phyloP scores from a whole-genome alignment of 306 rosid species.

The Acacia melanoxylon region DNA sequence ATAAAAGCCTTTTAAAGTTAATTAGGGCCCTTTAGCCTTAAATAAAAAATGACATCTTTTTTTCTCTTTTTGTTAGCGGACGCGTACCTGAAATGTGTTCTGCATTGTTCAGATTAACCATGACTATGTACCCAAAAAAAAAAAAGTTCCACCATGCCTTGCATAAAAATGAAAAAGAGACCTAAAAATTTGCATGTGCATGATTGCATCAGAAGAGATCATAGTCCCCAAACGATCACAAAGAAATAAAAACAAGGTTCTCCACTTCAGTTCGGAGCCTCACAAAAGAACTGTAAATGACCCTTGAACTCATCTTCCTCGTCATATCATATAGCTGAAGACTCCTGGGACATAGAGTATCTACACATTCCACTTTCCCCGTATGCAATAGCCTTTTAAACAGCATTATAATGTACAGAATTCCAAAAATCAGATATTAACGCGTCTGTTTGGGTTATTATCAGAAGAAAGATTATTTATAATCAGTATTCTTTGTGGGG shows the following conservation, averaged over 20 bases:
- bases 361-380: too few relatives aligned
- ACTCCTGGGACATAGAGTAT: too few relatives aligned
- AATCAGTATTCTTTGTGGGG: not conserved
- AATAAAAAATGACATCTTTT: not conserved
- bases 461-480: not conserved
- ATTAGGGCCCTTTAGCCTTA: not conserved
- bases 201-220: not conserved
- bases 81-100: not conserved
- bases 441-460: not conserved
- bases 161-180: not conserved
- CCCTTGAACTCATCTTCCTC: too few relatives aligned
- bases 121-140: not conserved
- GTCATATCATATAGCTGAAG: too few relatives aligned
- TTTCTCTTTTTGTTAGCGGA: not conserved
- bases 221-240: not conserved
- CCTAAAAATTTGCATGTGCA: not conserved
- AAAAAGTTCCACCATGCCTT: not conserved
- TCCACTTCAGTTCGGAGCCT: not conserved
- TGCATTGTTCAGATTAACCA: not conserved
- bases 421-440: not conserved
- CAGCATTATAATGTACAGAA: not conserved
- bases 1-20: not conserved
- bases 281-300: not conserved
- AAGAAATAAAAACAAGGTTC: not conserved
- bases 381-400: not conserved